phyloP scores from a whole-genome alignment of 306 rosid species.

The Alnus glutinosa region DNA sequence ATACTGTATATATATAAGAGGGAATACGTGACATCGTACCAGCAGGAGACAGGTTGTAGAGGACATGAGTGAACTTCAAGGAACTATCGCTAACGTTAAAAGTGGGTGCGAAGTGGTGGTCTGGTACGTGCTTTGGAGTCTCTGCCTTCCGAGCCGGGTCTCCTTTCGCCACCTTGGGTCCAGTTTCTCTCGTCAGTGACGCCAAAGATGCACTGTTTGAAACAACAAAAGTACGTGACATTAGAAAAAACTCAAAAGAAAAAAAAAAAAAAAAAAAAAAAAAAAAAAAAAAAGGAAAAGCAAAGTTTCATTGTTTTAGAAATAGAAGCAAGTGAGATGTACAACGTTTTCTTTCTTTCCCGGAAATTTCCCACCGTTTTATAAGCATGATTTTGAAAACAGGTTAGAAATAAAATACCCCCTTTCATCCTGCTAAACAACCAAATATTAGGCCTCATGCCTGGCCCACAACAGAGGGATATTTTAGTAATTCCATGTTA shows the following conservation, averaged over 20 bases:
- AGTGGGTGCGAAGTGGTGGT: slow-evolving; percentile 53
- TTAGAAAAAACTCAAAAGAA: not conserved
- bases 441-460: not conserved
- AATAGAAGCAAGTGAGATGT: too few species aligned
- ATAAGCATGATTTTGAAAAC: too few species aligned
- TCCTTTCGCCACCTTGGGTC: slow-evolving; percentile 86
- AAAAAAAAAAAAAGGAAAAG: too few species aligned
- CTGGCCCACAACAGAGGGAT: not conserved
- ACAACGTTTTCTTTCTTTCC: not conserved
- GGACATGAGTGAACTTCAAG: slow-evolving; percentile 84
- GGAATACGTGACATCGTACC: slow-evolving; percentile 39
- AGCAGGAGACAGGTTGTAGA: slow-evolving; percentile 92
- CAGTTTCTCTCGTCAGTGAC: slow-evolving; percentile 86
- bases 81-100: slow-evolving; percentile 80
- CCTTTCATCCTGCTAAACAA: too few species aligned
- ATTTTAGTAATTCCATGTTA: not conserved
- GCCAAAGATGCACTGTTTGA: slow-evolving; percentile 80
- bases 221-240: not conserved
- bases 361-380: not conserved
- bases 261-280: too few species aligned
- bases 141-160: slow-evolving; percentile 64
- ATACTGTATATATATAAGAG: too few species aligned
- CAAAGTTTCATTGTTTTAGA: too few species aligned
- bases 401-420: too few species aligned
- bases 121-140: slow-evolving; percentile 30